A percentile compares a stretch with the other conserved stretches of the same genome.
These are phyloP conservation scores for Jimgerdemannia flammicorona DNA, from an alignment of 192 early-diverging fungal genomes.

Conservation along the genomic window DNA sequence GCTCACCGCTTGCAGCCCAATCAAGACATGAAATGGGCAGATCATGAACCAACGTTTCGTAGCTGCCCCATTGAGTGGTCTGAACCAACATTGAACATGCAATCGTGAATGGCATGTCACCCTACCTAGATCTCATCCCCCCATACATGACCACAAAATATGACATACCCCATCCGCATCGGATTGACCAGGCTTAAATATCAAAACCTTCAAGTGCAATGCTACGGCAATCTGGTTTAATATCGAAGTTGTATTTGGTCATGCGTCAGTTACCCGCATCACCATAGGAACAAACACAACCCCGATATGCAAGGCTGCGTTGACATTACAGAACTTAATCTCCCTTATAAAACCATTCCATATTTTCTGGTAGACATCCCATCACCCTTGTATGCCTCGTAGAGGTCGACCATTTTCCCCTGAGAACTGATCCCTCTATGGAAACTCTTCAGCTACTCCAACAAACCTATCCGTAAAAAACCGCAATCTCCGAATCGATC, in stretches of 20 bases:
- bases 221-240: slow-evolving; percentile 19
- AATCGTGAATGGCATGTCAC: neutral
- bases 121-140: neutral
- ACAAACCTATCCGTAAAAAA: no score
- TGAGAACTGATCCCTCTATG: no score
- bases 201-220: slow-evolving; percentile 3
- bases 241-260: neutral
- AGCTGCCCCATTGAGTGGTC: neutral
- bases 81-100: neutral
- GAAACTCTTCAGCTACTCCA: no score
- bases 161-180: slow-evolving; percentile 10
- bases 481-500: no score
- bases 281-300: neutral
- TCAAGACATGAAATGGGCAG: slow-evolving; percentile 8
- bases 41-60: slow-evolving; percentile 11
- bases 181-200: slow-evolving; percentile 7
- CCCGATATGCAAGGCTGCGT: neutral
- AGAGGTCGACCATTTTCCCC: no score
- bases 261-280: no score
- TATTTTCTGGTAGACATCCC: neutral
- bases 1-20: slow-evolving; percentile 8
- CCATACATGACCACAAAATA: neutral
- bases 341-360: neutral
- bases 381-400: no score
- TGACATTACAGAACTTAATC: neutral